Percentiles rank a stretch among this genome's conserved stretches.
These are phyloP conservation scores for Urostyla sp. DNA, from an alignment of 73 alveolate genomes.

Conservation along the genomic window DNA sequence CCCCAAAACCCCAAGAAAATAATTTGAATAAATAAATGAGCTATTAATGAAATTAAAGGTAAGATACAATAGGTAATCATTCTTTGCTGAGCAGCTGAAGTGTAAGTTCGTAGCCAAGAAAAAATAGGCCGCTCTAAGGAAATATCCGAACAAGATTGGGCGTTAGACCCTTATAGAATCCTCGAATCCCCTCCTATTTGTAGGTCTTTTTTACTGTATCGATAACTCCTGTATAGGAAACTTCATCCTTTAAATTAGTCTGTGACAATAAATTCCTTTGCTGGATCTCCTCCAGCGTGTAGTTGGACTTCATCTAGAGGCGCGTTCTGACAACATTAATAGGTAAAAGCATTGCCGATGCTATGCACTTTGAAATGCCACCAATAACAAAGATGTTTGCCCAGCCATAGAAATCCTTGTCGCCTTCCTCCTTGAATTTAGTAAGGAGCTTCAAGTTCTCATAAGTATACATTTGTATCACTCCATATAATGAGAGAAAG, in stretches of 20 bases:
- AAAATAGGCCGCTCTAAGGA: constrained; percentile 68
- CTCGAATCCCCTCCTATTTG: constrained; percentile 55
- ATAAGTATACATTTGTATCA: constrained; percentile 65
- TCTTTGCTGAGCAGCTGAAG: too few relatives aligned
- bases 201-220: constrained; percentile 52
- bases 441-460: constrained; percentile 58
- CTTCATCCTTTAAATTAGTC: constrained; percentile 4
- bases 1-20: too few relatives aligned
- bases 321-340: constrained; percentile 50
- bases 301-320: constrained; percentile 55
- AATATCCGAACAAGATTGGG: constrained; percentile 54
- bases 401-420: too few relatives aligned
- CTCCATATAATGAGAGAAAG: constrained; percentile 61
- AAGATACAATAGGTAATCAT: too few relatives aligned
- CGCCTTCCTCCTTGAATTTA: too few relatives aligned
- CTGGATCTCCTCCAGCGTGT: constrained; percentile 47
- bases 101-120: constrained; percentile 54
- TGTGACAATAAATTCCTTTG: background rate
- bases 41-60: too few relatives aligned
- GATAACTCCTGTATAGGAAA: constrained; percentile 28
- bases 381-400: constrained; percentile 68
- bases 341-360: constrained; percentile 57
- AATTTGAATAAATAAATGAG: too few relatives aligned
- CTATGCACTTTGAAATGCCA: constrained; percentile 57
- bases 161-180: constrained; percentile 56